Conservation (phyloP, 2,329 filamentous ascomycete species). For the Taxawa tesnikishii region DNA sequence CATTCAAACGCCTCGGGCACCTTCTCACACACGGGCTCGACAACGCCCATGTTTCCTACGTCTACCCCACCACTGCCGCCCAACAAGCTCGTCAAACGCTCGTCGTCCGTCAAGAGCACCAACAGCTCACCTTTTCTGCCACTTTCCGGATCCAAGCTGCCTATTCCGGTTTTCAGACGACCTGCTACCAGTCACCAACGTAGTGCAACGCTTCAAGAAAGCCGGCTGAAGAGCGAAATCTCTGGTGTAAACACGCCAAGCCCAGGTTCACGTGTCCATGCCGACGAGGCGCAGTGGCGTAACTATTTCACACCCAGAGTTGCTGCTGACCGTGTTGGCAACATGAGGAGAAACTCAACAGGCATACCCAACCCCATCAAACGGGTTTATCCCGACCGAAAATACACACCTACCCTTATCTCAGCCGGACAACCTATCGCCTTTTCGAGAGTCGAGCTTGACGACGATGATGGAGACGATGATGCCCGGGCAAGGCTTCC, state of each 20-base stretch:
- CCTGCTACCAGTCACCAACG: conserved; percentile 72
- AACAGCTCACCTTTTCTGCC: conserved; percentile 33
- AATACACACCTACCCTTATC: conserved; percentile 20
- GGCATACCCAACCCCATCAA: conserved; percentile 24
- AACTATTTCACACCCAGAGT: conserved; percentile 22
- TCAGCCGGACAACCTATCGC: conserved; percentile 15
- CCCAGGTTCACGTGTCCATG: too few species aligned
- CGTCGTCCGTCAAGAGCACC: conserved; percentile 42
- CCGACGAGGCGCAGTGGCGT: conserved; percentile 16
- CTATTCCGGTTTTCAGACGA: conserved; percentile 53
- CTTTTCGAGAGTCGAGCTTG: conserved; percentile 13
- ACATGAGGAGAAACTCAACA: conserved; percentile 15
- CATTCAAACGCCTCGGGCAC: conserved; percentile 4
- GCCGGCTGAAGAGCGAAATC: conserved; percentile 3
- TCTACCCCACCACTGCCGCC: conserved; percentile 34
- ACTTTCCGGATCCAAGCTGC: conserved; percentile 48
- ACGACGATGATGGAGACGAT: conserved; percentile 9
- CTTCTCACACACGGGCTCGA: conserved; percentile 40
- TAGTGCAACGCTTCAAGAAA: conserved; percentile 51
- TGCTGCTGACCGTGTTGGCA: conserved; percentile 9
- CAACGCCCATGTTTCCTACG: conserved; percentile 46
- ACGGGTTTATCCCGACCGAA: conserved; percentile 21
- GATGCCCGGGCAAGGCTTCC: background rate
- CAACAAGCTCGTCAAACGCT: conserved; percentile 70
- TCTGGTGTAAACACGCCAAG: too few species aligned